These are phyloP conservation scores for Hypoxylon fragiforme DNA, from an alignment of 495 filamentous ascomycete species.

Conservation along the genomic window DNA sequence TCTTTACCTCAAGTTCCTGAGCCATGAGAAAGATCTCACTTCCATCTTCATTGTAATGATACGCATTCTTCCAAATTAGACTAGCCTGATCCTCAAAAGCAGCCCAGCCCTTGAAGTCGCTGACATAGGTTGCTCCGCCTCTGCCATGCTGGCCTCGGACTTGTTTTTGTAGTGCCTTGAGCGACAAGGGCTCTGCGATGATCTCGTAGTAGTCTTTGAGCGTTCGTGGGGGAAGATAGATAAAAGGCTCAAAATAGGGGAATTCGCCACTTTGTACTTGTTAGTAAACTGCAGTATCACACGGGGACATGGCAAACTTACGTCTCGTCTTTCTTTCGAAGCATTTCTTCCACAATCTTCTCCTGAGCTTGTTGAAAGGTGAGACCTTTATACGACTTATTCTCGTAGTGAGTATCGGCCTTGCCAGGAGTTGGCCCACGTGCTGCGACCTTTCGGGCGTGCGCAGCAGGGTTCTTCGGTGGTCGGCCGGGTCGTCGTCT, in stretches of 20 bases:
- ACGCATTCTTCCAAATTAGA: slow-evolving; percentile 83
- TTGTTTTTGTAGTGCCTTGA: slow-evolving; percentile 70
- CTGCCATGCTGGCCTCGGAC: slow-evolving; percentile 69
- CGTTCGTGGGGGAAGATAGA: slow-evolving; percentile 63
- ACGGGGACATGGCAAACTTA: slow-evolving; percentile 39
- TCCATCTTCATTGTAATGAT: slow-evolving; percentile 84
- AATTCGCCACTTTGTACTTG: slow-evolving; percentile 48
- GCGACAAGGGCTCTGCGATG: slow-evolving; percentile 71
- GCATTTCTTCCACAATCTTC: slow-evolving; percentile 70
- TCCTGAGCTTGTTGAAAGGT: slow-evolving; percentile 81
- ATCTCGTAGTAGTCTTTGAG: slow-evolving; percentile 77
- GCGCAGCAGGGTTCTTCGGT: slow-evolving; percentile 37
- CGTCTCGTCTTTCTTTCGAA: slow-evolving; percentile 64
- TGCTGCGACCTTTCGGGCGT: slow-evolving; percentile 26
- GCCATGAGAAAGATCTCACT: slow-evolving; percentile 76
- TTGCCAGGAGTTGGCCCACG: slow-evolving; percentile 36
- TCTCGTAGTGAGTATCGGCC: slow-evolving; percentile 56
- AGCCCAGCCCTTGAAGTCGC: slow-evolving; percentile 76
- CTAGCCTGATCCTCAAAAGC: slow-evolving; percentile 76
- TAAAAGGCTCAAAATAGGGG: slow-evolving; percentile 63
- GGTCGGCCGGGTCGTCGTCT: slow-evolving; percentile 34
- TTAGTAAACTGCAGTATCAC: slow-evolving; percentile 7
- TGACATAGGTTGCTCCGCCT: slow-evolving; percentile 63
- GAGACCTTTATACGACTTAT: slow-evolving; percentile 61
- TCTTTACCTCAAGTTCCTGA: slow-evolving; percentile 70